Evolutionary conservation across 441 rosid species (phyloP), one percentile per base, ranked within the genome.

Genomic region (Mallotus repandus): DNA sequence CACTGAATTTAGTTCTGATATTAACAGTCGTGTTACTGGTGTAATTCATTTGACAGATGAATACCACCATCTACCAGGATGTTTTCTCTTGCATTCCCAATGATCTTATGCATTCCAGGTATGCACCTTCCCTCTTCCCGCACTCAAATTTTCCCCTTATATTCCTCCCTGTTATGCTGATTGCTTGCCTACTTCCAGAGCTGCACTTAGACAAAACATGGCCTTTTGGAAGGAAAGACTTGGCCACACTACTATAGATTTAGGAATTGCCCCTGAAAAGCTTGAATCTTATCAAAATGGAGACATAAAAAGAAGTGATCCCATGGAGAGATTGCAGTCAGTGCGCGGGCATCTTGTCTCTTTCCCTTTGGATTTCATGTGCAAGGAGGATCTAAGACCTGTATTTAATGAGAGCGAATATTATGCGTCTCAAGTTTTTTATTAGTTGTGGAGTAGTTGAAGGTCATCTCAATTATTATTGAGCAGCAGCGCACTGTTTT

Each of bases 361-460:
- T 38, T 91, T 88, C 81, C 99, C 98, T 13, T 76, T 96, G 86
- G 98, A 94, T 74, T 96, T 96, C 84, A 87, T 94, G 98, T 80
- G 90, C 86, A 79, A 77, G 79, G 98, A 96, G 87, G 99, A 96
- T 82, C 84, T 94, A 73, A 91, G 99, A 87, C 99, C 98, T 0
- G 91, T 92, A 61, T 97, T 94, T 76, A 97, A 90, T 49, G 97
- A 94, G 86, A 94, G 99, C 67, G 98, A 94, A 82, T 97, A 87
- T 79, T 96, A 96, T 75, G 98, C 98, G 19, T 86, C 97, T 74
- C 98, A 91, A 78, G 98, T 97, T 83, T 96, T 96, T 74, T 88
- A 94, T 75, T 96, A 80, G 88, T 19, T 55, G 60, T 16, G 58
- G 35, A 75, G 9, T 57, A 71, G n/a, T 41, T 35, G 16, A 62